These are phyloP conservation scores for Exutisphaerella laricina DNA, from an alignment of 2,329 filamentous ascomycete genomes.

Conservation along the genomic window DNA sequence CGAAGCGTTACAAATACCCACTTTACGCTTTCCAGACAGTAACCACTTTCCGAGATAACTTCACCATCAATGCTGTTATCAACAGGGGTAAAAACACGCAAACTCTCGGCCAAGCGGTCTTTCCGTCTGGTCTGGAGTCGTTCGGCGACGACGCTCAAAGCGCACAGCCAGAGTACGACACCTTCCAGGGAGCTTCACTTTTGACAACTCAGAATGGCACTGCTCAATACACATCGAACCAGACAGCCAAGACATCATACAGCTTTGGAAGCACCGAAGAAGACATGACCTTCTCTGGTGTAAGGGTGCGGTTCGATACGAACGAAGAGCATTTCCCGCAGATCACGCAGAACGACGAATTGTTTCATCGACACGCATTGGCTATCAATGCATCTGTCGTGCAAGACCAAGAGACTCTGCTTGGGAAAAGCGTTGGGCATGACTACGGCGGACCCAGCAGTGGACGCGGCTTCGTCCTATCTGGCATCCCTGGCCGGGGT, in stretches of 20 bases:
- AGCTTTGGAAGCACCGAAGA: conserved; percentile 55
- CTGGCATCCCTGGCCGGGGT: conserved; percentile 20
- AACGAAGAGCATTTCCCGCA: conserved; percentile 9
- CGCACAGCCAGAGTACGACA: conserved; percentile 1
- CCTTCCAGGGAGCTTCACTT: conserved; percentile 39
- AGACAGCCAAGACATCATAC: conserved; percentile 44
- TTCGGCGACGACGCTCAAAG: conserved; percentile 35
- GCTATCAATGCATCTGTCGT: conserved; percentile 52
- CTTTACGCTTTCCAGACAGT: conserved; percentile 53
- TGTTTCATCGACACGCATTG: conserved; percentile 55
- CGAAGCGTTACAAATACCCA: conserved; percentile 53
- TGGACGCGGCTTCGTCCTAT: conserved; percentile 10
- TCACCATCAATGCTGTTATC: conserved; percentile 46
- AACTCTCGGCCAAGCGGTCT: conserved; percentile 44
- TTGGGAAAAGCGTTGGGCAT: conserved; percentile 14
- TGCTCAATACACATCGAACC: conserved; percentile 49
- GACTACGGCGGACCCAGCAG: conserved; percentile 4
- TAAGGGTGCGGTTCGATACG: conserved; percentile 18
- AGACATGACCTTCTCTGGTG: conserved; percentile 50
- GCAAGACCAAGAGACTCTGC: conserved; percentile 42
- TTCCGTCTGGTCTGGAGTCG: conserved; percentile 57
- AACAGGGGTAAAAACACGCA: conserved; percentile 46
- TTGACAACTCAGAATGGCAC: conserved; percentile 54
- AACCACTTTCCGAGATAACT: conserved; percentile 36
- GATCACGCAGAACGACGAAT: conserved; percentile 31